Evolutionary conservation across 73 alveolate genomes (phyloP).

Genomic region (Paramecium primaurelia): DNA sequence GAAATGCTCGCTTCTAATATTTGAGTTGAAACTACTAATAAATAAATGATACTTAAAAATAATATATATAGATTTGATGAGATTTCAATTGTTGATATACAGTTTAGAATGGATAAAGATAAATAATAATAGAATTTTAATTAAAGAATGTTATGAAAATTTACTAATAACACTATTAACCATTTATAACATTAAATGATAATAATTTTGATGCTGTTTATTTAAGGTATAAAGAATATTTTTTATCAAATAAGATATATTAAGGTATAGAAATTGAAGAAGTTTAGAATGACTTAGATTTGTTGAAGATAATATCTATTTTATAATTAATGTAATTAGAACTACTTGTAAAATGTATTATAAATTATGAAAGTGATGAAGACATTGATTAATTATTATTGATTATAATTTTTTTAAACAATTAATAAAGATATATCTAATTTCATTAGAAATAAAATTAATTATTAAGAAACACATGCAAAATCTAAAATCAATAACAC

Average conservation of each 20-base stretch:
- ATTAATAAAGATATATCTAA: not conserved
- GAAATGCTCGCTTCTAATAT: too few relatives aligned
- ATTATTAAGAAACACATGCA: not conserved
- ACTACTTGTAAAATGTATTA: not conserved
- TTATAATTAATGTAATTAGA: not conserved
- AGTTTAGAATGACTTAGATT: too few relatives aligned
- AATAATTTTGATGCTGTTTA: too few relatives aligned
- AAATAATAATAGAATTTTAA: not conserved
- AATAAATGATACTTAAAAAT: too few relatives aligned
- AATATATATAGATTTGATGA: not conserved
- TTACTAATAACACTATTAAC: too few relatives aligned
- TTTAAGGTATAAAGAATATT: too few relatives aligned
- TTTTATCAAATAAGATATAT: too few relatives aligned
- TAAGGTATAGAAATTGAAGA: too few relatives aligned
- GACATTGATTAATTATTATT: not conserved
- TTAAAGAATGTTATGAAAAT: too few relatives aligned
- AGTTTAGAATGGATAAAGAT: conserved; percentile 57
- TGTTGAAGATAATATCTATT: too few relatives aligned
- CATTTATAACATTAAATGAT: too few relatives aligned
- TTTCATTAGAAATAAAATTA: not conserved
- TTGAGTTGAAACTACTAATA: too few relatives aligned
- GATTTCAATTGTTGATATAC: conserved; percentile 49
- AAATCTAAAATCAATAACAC: not conserved
- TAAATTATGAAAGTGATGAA: not conserved
- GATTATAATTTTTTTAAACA: not conserved